Evolutionary conservation across 208 protist genomes (phyloP).

Genomic region (Kentomonas sorsogonicus): DNA sequence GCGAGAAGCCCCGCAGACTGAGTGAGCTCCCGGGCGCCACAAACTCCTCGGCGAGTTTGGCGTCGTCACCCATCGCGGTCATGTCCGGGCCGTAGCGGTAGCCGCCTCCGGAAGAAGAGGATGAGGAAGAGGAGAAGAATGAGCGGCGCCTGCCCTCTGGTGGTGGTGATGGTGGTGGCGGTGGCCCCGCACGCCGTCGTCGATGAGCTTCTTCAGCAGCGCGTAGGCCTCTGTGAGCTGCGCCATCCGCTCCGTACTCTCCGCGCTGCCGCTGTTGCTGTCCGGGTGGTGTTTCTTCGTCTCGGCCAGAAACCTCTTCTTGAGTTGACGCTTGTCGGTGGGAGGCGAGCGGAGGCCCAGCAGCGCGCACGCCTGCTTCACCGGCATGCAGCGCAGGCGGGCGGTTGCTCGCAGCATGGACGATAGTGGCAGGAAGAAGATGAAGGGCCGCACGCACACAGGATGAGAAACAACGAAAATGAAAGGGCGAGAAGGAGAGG

Average conservation of each 20-base stretch:
- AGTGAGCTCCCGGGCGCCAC: constrained; percentile 47
- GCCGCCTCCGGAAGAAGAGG: neutral
- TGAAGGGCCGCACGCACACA: neutral
- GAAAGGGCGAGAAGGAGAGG: constrained; percentile 5
- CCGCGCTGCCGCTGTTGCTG: constrained; percentile 33
- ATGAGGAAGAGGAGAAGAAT: neutral
- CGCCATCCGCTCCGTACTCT: constrained; percentile 41
- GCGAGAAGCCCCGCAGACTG: constrained; percentile 43
- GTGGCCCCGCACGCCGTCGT: constrained; percentile 30
- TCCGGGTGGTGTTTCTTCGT: constrained; percentile 75
- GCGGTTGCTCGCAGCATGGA: constrained; percentile 32
- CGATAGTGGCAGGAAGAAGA: constrained; percentile 8
- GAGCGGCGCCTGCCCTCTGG: neutral
- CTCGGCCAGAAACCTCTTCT: constrained; percentile 61
- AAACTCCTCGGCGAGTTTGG: constrained; percentile 40
- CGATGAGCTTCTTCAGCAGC: constrained; percentile 49
- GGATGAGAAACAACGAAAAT: constrained; percentile 5
- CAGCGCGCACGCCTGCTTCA: constrained; percentile 48
- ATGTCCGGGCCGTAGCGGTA: neutral
- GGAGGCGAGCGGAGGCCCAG: constrained; percentile 60
- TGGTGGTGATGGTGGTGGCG: neutral
- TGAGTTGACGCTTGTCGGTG: constrained; percentile 44
- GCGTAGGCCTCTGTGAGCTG: constrained; percentile 67
- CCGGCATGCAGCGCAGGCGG: constrained; percentile 28
- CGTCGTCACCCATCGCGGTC: constrained; percentile 19